Evolutionary conservation across 345 rosid species (phyloP), one percentile per base, ranked within the genome.

Genomic region (Lepidium aucheri): DNA sequence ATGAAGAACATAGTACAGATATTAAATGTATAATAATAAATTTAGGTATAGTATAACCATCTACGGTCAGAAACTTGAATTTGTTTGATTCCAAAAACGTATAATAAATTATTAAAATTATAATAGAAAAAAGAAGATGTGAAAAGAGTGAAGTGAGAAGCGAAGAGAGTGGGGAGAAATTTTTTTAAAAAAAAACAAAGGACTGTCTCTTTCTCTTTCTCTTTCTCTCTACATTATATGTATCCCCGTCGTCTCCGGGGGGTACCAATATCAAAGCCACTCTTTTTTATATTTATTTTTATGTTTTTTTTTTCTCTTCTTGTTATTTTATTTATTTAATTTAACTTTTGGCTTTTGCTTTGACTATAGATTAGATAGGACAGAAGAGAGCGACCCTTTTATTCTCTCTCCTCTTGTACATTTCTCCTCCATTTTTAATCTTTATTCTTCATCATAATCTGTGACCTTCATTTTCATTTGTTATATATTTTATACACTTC

Each of bases 331-430:
- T 26, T 51, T 8, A 32, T 49, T 59, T 36, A 28, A n/a, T 69
- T 66, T 26, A 26, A 16, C 46, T 65, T 26, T 60, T 61, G 47
- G 69, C 58, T 61, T 69, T 63, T 60, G 79, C 81, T 81, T 81
- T 85, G 84, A 85, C 87, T 69, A 78, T 73, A 68, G 82, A 76
- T 61, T 66, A 65, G 72, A 73, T 59, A 65, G 67, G 76, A 73
- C 76, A 65, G 61, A 60, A 72, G 64, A 60, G 66, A 63, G 70
- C 68, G 55, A 63, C 67, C 68, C 62, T 67, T 67, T 69, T 74
- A 70, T 63, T 76, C 76, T 76, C 73, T 69, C 66, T 75, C 77
- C 62, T 47, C 53, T 47, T 58, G 67, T 50, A 51, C 55, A 43
- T 50, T 65, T 58, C 76, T 72, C 49, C 24, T 11, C 34, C 24